Evolutionary conservation across 306 rosid species (phyloP).

Genomic region (Argentina anserina): DNA sequence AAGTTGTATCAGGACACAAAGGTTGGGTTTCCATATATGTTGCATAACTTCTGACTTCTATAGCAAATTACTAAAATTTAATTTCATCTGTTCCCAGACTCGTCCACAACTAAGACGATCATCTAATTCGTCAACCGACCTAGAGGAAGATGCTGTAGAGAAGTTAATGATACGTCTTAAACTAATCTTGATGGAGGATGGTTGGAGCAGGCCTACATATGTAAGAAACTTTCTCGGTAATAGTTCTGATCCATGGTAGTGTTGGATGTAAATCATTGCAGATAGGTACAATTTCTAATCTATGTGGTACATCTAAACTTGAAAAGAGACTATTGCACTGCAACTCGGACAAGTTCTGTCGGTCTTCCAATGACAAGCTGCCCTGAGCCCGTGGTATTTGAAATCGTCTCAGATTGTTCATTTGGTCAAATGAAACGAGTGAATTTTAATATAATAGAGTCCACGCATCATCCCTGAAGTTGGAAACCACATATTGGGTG

Average conservation of each 20-base stretch:
- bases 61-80: conserved; percentile 11
- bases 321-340: neutral
- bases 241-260: conserved; percentile 81
- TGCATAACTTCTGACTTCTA: conserved; percentile 1
- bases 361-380: neutral
- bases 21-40: conserved; percentile 35
- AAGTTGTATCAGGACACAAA: conserved; percentile 48
- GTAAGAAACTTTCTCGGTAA: conserved; percentile 56
- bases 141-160: conserved; percentile 67
- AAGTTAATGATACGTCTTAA: conserved; percentile 63
- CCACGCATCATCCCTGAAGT: neutral
- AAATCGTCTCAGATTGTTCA: neutral
- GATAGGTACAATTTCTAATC: neutral
- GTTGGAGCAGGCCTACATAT: conserved; percentile 57
- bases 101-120: conserved; percentile 29
- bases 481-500: neutral
- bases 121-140: conserved; percentile 22
- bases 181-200: conserved; percentile 70
- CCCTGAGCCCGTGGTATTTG: neutral
- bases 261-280: conserved; percentile 7
- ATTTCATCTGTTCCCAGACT: conserved; percentile 38
- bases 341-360: neutral
- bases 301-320: neutral
- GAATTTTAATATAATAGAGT: neutral
- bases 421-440: neutral